A percentile compares a stretch with the other conserved stretches of the same genome.
Conservation (phyloP, 2,329 filamentous ascomycete species). For the Nemania serpens region DNA sequence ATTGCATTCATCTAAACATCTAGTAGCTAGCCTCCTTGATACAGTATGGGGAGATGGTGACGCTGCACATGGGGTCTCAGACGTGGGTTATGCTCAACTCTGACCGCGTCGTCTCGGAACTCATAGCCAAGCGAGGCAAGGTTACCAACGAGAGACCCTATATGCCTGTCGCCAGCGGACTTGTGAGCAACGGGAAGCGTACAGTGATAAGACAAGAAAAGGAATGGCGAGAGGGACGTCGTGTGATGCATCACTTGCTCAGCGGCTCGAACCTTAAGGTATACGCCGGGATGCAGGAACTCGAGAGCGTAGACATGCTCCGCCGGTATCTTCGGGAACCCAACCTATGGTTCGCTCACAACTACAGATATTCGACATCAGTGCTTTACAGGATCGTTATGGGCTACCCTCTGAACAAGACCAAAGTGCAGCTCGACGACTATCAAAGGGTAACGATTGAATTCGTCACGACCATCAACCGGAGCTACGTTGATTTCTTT, state of each 20-base stretch:
- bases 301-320: constrained; percentile 41
- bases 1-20: background rate
- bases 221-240: constrained; percentile 41
- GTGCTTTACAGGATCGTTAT: constrained; percentile 43
- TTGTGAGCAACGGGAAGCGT: constrained; percentile 42
- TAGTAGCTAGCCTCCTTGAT: constrained; percentile 8
- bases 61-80: constrained; percentile 32
- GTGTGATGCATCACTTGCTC: constrained; percentile 44
- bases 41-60: constrained; percentile 32
- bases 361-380: constrained; percentile 44
- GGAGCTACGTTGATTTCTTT: constrained; percentile 26
- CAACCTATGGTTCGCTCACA: constrained; percentile 40
- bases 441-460: constrained; percentile 38
- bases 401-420: constrained; percentile 38
- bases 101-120: constrained; percentile 39
- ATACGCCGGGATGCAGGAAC: constrained; percentile 41
- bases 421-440: constrained; percentile 38
- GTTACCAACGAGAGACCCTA: constrained; percentile 41
- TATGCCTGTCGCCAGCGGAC: constrained; percentile 42
- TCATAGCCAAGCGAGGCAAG: constrained; percentile 41
- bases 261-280: constrained; percentile 39
- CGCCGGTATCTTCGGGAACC: constrained; percentile 39
- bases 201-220: constrained; percentile 25
- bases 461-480: constrained; percentile 38
- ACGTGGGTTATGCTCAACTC: constrained; percentile 45